Base-by-base conservation (phyloP, 2,329 filamentous ascomycete species). In the Aureobasidium sp. region DNA sequence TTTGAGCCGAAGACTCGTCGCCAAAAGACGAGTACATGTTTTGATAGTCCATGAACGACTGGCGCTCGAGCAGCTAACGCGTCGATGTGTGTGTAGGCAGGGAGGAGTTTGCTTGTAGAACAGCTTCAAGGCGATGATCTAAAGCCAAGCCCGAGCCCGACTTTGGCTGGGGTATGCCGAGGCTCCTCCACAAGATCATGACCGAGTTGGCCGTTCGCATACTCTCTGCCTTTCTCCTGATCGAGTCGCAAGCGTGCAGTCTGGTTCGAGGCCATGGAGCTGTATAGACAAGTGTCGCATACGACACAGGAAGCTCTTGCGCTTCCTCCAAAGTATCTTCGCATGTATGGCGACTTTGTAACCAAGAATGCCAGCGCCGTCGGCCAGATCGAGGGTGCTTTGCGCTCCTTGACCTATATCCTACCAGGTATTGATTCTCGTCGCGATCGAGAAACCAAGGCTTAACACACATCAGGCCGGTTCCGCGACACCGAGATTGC, bases 401-500 rank as follows among this genome's bases (percentile, higher is more conserved):
- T 99, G 71, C 86, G 94, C 42, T 96, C 91, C 32, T 78, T 99
- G 67, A 97, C 93, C 52, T 99, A 99, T 74, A 91, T 99, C 67
- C 94, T 97, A 55, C 94, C 93, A 63, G 92, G 89, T 86, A 73
- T 62, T 72, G 73, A 52, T 61, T 17, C 27, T 57, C 26, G 4
- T 7, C 26, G 13, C 27, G n/a, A 1, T 36, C 23, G 23, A 44
- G 10, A 9, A 20, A 13, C 7, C 41, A 34, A 6, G 44, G 62
- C 46, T 69, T 75, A 56, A 74, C 50, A 50, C 1, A 23, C 20
- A 34, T 57, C 65, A 88, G 87, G 90, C 62, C 89, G 90, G 60
- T 93, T 93, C 70, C 86, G 90, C 69, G 93, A 97, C 76, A 92
- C 93, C 65, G 94, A 97, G 74, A 88, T 97, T 68, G 91, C 93